A percentile compares a stretch with the other conserved stretches of the same genome.
phyloP scores from a whole-genome alignment of 2,329 filamentous ascomycete genomes.

The Coniella vitis region DNA sequence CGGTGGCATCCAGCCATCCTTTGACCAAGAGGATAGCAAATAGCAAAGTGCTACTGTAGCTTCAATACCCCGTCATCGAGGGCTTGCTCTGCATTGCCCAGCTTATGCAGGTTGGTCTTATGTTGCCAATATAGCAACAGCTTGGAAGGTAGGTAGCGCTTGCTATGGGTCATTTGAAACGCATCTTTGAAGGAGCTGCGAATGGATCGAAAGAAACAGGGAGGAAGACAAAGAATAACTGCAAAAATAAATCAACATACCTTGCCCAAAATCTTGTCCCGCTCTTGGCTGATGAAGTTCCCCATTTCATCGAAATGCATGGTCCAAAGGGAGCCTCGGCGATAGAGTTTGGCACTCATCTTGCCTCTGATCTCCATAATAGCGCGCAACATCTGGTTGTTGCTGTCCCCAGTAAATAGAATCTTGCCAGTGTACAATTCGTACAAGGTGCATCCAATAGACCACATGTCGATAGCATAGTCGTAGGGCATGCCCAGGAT shows the following conservation, averaged over 20 bases:
- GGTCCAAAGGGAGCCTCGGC: constrained; percentile 67
- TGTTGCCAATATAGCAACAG: no score
- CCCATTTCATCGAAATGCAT: constrained; percentile 79
- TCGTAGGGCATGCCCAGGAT: constrained; percentile 96
- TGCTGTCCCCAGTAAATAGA: constrained; percentile 87
- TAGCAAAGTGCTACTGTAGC: not conserved
- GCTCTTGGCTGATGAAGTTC: constrained; percentile 78
- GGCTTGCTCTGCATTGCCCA: not conserved
- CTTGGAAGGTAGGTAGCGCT: no score
- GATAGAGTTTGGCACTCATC: constrained; percentile 81
- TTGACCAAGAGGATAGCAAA: not conserved
- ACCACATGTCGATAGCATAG: constrained; percentile 95
- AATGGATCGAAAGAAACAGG: not conserved
- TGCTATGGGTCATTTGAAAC: no score
- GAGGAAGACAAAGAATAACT: constrained; percentile 14
- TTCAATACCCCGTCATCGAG: not conserved
- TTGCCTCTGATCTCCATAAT: constrained; percentile 97
- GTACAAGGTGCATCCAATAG: constrained; percentile 92
- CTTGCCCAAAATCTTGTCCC: constrained; percentile 81
- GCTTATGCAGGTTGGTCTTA: no score
- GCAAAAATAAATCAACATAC: constrained; percentile 38
- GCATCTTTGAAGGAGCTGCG: not conserved
- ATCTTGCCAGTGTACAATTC: constrained; percentile 98
- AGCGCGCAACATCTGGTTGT: constrained; percentile 95
- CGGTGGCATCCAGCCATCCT: not conserved